Evolutionary conservation across 1,139 yeast genomes (phyloP), one percentile per base, ranked within the genome.

Genomic region (Pichia sp.): DNA sequence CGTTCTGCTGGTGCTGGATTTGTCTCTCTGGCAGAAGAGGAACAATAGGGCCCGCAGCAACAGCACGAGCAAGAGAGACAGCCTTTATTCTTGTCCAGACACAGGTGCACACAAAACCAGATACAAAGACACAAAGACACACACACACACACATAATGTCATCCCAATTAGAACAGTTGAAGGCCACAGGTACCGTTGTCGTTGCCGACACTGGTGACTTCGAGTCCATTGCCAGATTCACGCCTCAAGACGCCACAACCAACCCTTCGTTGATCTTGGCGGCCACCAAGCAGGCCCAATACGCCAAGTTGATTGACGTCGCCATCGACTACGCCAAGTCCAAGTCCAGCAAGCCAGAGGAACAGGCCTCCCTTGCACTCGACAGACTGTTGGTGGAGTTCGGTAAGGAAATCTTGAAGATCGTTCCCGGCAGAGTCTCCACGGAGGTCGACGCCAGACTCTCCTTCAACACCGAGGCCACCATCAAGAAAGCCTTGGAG

Each of bases 131-230:
- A 6, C 38, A 34, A 45, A 17, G n/a, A 24, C 3, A 29, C 20
- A 46, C 14, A 20, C 24, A 20, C 24, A 20, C 24, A 20, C 24
- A 20, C 3, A 20, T 20, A 40, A 57, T 57, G 61, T 42, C 61
- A 4, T 53, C 60, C 80, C 87, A 97, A 50, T 50, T 55, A 71
- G 98, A 87, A 75, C 93, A 87, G 78, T 83, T 93, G 73, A 93
- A 93, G 76, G 92, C 96, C 64, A 75, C 97, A 59, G 98, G 98
- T 67, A 93, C 99, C 65, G 85, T 82, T 66, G 96, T 93, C 70
- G 99, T 93, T 71, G 89, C 99, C 64, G 99, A 93, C 79, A 92
- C 98, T 61, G 99, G 99, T 79, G 99, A 93, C 76, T 93, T 93
- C 72, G 98, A 91, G 75, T 86, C 95, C 64, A 93, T 93, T 72